Evolutionary conservation across 1,139 yeast species (phyloP), one percentile per base, ranked within the genome.

Genomic region (Kurtzmaniella quercitrusa): DNA sequence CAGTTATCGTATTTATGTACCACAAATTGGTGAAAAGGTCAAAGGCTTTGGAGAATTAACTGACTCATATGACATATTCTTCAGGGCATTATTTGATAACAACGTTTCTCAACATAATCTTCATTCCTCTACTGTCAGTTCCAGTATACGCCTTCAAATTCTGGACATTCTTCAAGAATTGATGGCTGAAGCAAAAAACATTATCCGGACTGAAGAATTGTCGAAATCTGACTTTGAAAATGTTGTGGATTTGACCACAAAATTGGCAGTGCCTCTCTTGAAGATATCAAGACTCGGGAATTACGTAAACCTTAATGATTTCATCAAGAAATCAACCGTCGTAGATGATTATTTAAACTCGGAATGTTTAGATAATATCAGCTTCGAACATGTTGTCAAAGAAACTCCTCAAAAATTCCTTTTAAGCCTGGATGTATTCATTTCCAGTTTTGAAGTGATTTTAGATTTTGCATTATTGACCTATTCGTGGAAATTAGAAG

Each of bases 401-500:
- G 27, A 48, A 27, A 58, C 66, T 62, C 57, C 64, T 3, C 51
- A 53, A 11, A 53, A 57, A 27, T 60, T 63, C 40, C 31, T 58
- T 10, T 44, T 48, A 38, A 41, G 48, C 10, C 39, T 53, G 41
- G 49, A 52, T 16, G 43, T 46, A 2, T 46, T 63, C 19, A 48
- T 50, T 4, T 43, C 43, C 3, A 50, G 56, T 1, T 50, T 65
- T 42, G 52, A 46, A 33, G 46, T 46, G 1, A 43, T 63, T 0
- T 49, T 66, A 37, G 70, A 66, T 40, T 55, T 62, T 14, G 38
- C 60, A 1, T 52, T 68, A 36, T 53, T 62, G 3, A 45, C 61
- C 1, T 51, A 58, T 7, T 64, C 73, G 2, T 65, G 73, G 68
- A 65, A 62, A 42, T 55, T 70, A 31, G 75, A 71, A 43, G 59